These are phyloP conservation scores for Colletotrichum neosansevieriae DNA, from an alignment of 2,329 filamentous ascomycete genomes.

Conservation along the genomic window DNA sequence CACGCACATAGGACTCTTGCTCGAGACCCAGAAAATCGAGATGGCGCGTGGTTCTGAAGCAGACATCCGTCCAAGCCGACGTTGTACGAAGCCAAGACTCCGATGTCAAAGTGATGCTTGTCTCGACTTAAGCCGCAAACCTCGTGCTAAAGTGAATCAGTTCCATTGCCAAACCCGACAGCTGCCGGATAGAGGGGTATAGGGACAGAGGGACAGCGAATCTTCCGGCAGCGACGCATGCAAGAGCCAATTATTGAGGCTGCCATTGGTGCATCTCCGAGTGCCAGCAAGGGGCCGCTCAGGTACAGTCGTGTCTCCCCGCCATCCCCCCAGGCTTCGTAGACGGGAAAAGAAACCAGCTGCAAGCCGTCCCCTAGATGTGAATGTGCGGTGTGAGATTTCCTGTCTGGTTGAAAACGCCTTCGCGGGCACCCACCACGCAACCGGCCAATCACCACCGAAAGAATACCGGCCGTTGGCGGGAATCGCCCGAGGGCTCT, in stretches of 20 bases:
- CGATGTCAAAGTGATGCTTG: conserved; percentile 15
- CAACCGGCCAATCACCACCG: conserved; percentile 25
- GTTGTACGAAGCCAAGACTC: conserved; percentile 23
- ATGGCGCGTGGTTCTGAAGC: conserved; percentile 23
- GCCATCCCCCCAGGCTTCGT: conserved; percentile 23
- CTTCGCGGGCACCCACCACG: neutral
- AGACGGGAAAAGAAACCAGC: conserved; percentile 37
- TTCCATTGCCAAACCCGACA: conserved; percentile 22
- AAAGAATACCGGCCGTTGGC: conserved; percentile 28
- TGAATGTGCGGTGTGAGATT: conserved; percentile 40
- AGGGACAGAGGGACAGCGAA: conserved; percentile 4
- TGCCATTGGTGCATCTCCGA: conserved; percentile 26
- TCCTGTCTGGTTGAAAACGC: conserved; percentile 35
- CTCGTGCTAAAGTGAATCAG: conserved; percentile 38
- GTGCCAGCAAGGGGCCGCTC: conserved; percentile 31
- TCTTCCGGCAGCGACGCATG: conserved; percentile 21
- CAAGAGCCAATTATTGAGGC: conserved; percentile 9
- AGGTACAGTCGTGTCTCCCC: conserved; percentile 38
- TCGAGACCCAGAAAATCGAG: neutral
- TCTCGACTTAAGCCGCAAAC: conserved; percentile 37
- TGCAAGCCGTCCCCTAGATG: conserved; percentile 31
- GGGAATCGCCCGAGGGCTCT: conserved; percentile 30
- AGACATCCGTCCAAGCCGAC: conserved; percentile 26
- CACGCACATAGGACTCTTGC: conserved; percentile 16
- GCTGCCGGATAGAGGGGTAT: neutral